Percentiles rank a stretch among this genome's conserved stretches.
These are phyloP conservation scores for Cotoneaster glaucophyllus DNA, from an alignment of 306 rosid genomes.

Conservation along the genomic window DNA sequence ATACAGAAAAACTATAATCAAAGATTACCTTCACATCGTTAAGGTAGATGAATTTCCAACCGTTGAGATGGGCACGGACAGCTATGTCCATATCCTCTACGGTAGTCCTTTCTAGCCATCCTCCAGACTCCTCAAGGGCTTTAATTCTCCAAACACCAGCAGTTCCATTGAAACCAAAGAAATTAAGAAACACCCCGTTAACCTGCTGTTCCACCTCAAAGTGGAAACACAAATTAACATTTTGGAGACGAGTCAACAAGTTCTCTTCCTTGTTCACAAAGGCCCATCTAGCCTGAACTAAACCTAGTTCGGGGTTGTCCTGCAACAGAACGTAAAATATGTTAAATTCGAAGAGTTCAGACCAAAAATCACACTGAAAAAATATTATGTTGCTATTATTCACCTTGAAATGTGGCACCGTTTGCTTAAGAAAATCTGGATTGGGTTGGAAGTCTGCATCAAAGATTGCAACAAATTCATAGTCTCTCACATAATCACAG, in stretches of 20 bases:
- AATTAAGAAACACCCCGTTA: constrained; percentile 78
- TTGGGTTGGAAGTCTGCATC: constrained; percentile 97
- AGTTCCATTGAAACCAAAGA: constrained; percentile 97
- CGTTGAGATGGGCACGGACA: constrained; percentile 89
- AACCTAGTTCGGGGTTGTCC: constrained; percentile 74
- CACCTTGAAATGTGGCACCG: constrained; percentile 93
- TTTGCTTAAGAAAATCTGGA: constrained; percentile 81
- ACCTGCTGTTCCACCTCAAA: constrained; percentile 99
- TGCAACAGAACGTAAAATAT: constrained; percentile 27
- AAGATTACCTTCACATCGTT: constrained; percentile 84
- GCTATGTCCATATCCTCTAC: constrained; percentile 99
- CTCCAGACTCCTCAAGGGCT: constrained; percentile 91
- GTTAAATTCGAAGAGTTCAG: constrained; percentile 12
- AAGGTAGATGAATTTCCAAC: constrained; percentile 90
- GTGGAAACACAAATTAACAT: constrained; percentile 89
- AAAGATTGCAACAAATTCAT: constrained; percentile 90
- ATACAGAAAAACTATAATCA: background rate
- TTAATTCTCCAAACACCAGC: constrained; percentile 98
- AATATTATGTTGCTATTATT: background rate
- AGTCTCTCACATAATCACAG: constrained; percentile 77
- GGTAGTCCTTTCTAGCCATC: constrained; percentile 94
- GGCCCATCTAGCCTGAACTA: constrained; percentile 95
- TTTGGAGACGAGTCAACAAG: constrained; percentile 93
- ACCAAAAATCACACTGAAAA: constrained; percentile 1
- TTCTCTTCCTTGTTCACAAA: constrained; percentile 93